phyloP scores from a whole-genome alignment of 2,329 filamentous ascomycete genomes.

The Fusarium anthophilum region DNA sequence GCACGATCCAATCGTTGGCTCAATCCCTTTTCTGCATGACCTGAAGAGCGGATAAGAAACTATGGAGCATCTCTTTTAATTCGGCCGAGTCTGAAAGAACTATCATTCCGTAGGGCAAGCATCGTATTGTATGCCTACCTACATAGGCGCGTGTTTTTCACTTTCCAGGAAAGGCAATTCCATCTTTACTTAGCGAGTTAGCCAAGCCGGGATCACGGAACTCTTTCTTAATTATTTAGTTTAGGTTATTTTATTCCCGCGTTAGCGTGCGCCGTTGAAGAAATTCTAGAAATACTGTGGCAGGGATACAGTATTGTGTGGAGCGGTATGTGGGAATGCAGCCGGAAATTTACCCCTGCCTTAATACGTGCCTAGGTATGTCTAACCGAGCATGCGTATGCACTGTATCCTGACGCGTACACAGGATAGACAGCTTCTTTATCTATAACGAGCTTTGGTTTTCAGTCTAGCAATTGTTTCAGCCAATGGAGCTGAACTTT shows the following conservation, averaged over 20 bases:
- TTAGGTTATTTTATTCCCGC: slow-evolving; percentile 9
- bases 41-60: slow-evolving; percentile 20
- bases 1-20: slow-evolving; percentile 19
- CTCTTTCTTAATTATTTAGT: slow-evolving; percentile 4
- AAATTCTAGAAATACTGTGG: slow-evolving; percentile 1
- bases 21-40: slow-evolving; percentile 25
- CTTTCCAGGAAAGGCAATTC: background rate
- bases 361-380: background rate
- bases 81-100: slow-evolving; percentile 11
- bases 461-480: background rate
- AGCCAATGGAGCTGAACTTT: background rate
- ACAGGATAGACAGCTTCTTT: background rate
- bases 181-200: slow-evolving; percentile 4
- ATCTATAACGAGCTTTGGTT: slow-evolving; percentile 8
- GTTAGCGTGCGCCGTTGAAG: background rate
- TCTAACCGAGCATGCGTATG: slow-evolving; percentile 8
- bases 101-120: background rate
- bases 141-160: slow-evolving; percentile 4
- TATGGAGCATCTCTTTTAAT: slow-evolving; percentile 19
- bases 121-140: background rate
- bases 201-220: slow-evolving; percentile 37
- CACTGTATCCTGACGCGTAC: background rate
- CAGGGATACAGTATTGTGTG: background rate
- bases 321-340: background rate
- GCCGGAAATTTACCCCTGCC: background rate